phyloP scores from a whole-genome alignment of 257 asterid genomes.

The Lycium barbarum region DNA sequence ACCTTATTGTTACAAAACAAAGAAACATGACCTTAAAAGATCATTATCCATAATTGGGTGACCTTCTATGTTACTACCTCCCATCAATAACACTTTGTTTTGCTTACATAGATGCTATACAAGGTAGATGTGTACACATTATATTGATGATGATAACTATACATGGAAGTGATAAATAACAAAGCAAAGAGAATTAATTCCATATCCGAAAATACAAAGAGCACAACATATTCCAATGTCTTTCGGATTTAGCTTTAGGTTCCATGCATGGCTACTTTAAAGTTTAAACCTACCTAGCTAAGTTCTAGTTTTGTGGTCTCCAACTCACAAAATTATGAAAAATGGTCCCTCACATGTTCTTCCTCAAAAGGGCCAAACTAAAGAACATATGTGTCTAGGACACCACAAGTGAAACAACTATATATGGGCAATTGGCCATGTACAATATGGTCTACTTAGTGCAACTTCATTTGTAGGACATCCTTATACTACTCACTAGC shows the following conservation, averaged over 20 bases:
- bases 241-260: conserved; percentile 40
- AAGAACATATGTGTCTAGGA: neutral
- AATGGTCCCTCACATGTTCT: conserved; percentile 28
- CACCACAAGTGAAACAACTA: neutral
- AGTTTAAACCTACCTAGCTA: conserved; percentile 1
- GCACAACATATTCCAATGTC: conserved; percentile 39
- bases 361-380: conserved; percentile 15
- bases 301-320: conserved; percentile 32
- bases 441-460: neutral
- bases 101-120: neutral
- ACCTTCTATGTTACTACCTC: too few relatives aligned
- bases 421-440: neutral
- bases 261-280: conserved; percentile 39
- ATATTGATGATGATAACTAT: neutral
- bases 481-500: neutral
- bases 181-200: neutral
- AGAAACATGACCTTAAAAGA: too few relatives aligned
- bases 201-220: neutral
- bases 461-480: conserved; percentile 21
- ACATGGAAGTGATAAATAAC: neutral
- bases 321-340: conserved; percentile 31
- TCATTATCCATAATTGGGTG: too few relatives aligned
- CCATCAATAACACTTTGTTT: neutral
- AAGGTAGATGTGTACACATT: neutral
- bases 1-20: too few relatives aligned